A percentile compares a stretch with the other conserved stretches of the same genome.
These are phyloP conservation scores for Metahyphopichia silvanorum DNA, from an alignment of 805 yeast genomes.

Conservation along the genomic window DNA sequence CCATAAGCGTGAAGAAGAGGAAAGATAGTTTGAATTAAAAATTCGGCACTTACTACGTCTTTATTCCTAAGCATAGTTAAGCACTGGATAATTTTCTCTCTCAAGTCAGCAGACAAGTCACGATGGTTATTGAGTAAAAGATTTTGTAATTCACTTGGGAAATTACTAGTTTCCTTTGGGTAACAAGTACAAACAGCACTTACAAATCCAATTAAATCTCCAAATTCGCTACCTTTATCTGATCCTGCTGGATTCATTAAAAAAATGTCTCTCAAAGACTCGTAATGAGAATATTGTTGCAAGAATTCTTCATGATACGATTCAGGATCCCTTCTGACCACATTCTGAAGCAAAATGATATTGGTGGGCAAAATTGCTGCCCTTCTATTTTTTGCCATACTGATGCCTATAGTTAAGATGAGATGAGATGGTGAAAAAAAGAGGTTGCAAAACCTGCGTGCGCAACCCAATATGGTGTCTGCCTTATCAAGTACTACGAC, in stretches of 20 bases:
- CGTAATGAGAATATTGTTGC: constrained; percentile 91
- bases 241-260: constrained; percentile 61
- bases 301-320: constrained; percentile 92
- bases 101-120: constrained; percentile 75
- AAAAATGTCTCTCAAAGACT: constrained; percentile 84
- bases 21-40: constrained; percentile 79
- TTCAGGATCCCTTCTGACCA: constrained; percentile 90
- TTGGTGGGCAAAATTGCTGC: constrained; percentile 92
- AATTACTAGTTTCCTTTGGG: constrained; percentile 81
- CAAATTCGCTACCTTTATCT: constrained; percentile 61
- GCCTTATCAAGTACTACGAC: too few species aligned
- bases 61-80: constrained; percentile 88
- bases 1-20: constrained; percentile 76
- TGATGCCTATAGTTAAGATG: not conserved
- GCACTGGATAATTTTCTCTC: constrained; percentile 89
- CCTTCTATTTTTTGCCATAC: constrained; percentile 87
- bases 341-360: constrained; percentile 84
- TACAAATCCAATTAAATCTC: constrained; percentile 84
- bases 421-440: not conserved
- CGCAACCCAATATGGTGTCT: too few species aligned
- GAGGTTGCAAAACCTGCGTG: too few species aligned
- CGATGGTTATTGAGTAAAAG: constrained; percentile 74
- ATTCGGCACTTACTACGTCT: constrained; percentile 73
- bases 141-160: constrained; percentile 75
- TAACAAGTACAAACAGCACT: constrained; percentile 89